Evolutionary conservation across 1,139 yeast genomes (phyloP).

Genomic region (Suhomyces terraborum): DNA sequence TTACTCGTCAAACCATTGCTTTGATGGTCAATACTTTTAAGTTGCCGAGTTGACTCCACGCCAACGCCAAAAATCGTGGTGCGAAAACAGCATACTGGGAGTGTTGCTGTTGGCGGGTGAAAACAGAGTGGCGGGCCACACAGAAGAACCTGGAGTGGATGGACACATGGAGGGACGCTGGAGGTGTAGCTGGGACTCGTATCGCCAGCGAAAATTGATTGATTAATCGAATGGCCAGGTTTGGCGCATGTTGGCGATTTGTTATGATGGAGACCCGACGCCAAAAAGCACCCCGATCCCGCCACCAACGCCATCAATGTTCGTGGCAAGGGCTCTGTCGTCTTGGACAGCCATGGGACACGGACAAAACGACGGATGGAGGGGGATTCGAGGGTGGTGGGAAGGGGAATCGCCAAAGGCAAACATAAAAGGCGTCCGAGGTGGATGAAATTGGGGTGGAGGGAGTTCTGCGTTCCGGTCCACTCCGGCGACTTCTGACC

Average conservation of each 20-base stretch:
- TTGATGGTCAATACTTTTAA: not conserved
- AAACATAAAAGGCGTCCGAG: not conserved
- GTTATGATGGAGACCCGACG: constrained; percentile 2
- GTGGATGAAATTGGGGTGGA: not conserved
- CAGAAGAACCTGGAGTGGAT: not conserved
- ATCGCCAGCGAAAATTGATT: constrained; percentile 1
- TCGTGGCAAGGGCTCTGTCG: too few species aligned
- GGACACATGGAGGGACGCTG: not conserved
- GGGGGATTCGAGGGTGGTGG: not conserved
- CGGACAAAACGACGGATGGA: not conserved
- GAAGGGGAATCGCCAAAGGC: constrained; percentile 1
- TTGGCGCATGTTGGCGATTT: not conserved
- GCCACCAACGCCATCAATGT: not conserved
- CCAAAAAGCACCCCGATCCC: too few species aligned
- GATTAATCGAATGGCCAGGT: constrained; percentile 2
- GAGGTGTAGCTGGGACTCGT: not conserved
- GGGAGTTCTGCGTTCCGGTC: not conserved
- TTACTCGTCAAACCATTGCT: not conserved
- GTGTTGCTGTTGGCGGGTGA: constrained; percentile 8
- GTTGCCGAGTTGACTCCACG: not conserved
- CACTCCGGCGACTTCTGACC: not conserved
- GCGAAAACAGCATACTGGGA: constrained; percentile 11
- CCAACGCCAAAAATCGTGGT: constrained; percentile 7
- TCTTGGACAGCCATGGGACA: not conserved
- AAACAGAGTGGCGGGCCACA: not conserved